These are phyloP conservation scores for Penicillium manginii DNA, from an alignment of 495 filamentous ascomycete species.

Conservation along the genomic window DNA sequence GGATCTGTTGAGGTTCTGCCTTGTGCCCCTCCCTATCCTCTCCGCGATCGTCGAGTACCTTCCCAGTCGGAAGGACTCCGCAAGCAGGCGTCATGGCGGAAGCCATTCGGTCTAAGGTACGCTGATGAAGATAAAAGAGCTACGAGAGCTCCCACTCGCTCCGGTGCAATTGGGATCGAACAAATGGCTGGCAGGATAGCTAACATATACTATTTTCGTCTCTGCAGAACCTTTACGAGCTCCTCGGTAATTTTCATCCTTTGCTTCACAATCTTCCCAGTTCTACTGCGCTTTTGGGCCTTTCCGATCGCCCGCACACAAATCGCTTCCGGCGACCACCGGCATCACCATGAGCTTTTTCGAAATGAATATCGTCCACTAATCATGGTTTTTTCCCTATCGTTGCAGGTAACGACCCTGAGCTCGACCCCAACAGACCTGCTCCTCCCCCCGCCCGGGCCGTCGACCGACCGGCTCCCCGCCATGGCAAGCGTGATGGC, in stretches of 20 bases:
- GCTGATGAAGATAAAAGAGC: constrained; percentile 18
- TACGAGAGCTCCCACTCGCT: constrained; percentile 9
- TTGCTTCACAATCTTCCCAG: constrained; percentile 11
- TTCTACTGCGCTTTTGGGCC: not conserved
- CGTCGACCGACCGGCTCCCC: constrained; percentile 78
- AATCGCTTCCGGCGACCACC: constrained; percentile 11
- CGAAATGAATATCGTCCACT: constrained; percentile 22
- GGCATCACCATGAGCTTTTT: constrained; percentile 1
- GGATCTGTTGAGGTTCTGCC: constrained; percentile 45
- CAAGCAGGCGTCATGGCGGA: constrained; percentile 56
- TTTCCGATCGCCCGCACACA: constrained; percentile 8
- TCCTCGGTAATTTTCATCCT: constrained; percentile 71
- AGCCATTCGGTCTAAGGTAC: constrained; percentile 55
- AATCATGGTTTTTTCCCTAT: constrained; percentile 22
- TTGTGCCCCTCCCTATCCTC: constrained; percentile 38
- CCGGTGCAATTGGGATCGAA: constrained; percentile 14
- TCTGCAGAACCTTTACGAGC: constrained; percentile 75
- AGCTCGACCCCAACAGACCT: constrained; percentile 78
- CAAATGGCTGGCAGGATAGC: constrained; percentile 19
- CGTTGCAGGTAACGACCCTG: constrained; percentile 79
- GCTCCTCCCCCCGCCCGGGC: constrained; percentile 80
- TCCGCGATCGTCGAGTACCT: constrained; percentile 52
- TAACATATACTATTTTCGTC: constrained; percentile 27
- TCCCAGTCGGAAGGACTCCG: constrained; percentile 51
- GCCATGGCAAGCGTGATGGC: constrained; percentile 87